Evolutionary conservation across 768 basidiomycete species (phyloP).

Genomic region (Cystofilobasidium bisporidii): DNA sequence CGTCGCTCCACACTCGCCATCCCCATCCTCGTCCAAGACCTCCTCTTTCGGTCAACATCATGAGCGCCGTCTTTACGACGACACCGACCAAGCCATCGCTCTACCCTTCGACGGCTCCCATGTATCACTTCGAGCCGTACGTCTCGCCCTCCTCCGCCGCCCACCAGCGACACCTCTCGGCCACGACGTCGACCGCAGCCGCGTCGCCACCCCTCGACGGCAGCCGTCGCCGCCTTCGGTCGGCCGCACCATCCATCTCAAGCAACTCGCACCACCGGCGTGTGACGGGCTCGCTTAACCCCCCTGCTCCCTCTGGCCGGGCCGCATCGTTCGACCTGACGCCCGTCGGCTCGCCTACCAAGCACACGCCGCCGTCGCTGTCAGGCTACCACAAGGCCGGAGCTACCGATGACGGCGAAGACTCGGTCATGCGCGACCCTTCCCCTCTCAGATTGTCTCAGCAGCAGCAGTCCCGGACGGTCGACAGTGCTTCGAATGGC

Average conservation of each 20-base stretch:
- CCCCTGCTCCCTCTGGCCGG: not conserved
- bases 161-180: constrained; percentile 10
- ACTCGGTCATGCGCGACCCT: not conserved
- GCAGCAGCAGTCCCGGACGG: not conserved
- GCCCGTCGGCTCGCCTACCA: not conserved
- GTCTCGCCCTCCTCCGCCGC: constrained; percentile 11
- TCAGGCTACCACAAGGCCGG: not conserved
- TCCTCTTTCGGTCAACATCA: no score
- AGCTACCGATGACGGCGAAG: not conserved
- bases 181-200: not conserved
- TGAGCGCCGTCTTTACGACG: constrained; percentile 14
- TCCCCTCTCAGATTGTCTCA: not conserved
- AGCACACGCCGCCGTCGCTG: not conserved
- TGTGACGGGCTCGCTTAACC: constrained; percentile 6
- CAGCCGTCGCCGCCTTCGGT: not conserved
- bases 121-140: constrained; percentile 15
- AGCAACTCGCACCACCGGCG: constrained; percentile 5
- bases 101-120: not conserved
- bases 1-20: not conserved
- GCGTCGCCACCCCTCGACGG: not conserved
- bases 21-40: no score
- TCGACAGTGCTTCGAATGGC: not conserved
- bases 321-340: not conserved
- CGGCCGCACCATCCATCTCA: constrained; percentile 12
- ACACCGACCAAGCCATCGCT: constrained; percentile 19